A percentile compares a stretch with the other conserved stretches of the same genome.
Conservation (phyloP, 2,329 filamentous ascomycete genomes). For the Metarhizium anisopliae region DNA sequence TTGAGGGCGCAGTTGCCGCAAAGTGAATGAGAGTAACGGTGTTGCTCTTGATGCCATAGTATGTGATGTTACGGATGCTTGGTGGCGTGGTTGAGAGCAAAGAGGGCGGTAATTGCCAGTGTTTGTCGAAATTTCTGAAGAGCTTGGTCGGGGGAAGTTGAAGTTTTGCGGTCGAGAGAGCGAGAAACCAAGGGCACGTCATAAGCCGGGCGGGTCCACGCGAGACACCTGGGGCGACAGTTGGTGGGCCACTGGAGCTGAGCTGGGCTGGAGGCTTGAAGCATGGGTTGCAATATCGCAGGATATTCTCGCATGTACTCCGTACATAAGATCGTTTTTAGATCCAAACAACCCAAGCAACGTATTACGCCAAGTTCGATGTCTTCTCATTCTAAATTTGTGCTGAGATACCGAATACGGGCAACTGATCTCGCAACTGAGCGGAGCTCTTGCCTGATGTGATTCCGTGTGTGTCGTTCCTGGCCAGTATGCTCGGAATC, state of each 20-base stretch:
- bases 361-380: no score
- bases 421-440: background rate
- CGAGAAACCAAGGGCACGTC: conserved; percentile 7
- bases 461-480: background rate
- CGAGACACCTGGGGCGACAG: no score
- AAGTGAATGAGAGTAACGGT: conserved; percentile 8
- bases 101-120: background rate
- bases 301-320: no score
- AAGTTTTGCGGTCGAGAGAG: background rate
- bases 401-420: no score
- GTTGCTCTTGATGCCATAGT: conserved; percentile 22
- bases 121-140: conserved; percentile 1
- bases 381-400: no score
- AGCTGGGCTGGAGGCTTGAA: no score
- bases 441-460: background rate
- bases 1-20: conserved; percentile 12
- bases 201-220: conserved; percentile 1
- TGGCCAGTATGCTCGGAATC: background rate
- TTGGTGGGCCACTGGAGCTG: no score
- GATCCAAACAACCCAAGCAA: no score
- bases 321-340: no score
- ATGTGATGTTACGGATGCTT: background rate
- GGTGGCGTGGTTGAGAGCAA: background rate
- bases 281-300: no score
- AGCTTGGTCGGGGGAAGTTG: background rate